phyloP scores from a whole-genome alignment of 495 filamentous ascomycete species.

The Penicillium pulvis region DNA sequence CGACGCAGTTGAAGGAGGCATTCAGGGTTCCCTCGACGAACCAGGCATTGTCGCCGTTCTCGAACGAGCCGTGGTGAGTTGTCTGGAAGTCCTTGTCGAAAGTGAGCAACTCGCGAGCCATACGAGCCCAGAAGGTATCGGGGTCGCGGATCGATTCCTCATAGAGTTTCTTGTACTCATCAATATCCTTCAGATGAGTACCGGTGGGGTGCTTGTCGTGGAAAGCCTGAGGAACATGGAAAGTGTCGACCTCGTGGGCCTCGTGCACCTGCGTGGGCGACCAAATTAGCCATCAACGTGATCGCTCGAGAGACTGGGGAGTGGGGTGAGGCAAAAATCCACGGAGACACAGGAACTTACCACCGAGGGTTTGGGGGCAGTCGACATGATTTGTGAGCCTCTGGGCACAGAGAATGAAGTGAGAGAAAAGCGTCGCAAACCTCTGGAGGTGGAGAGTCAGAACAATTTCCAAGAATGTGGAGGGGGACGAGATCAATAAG shows the following conservation, averaged over 20 bases:
- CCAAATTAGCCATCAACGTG: neutral
- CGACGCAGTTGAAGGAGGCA: constrained; percentile 96
- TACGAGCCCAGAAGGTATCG: constrained; percentile 84
- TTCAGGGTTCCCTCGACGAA: constrained; percentile 93
- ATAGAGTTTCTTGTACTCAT: constrained; percentile 91
- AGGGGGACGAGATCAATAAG: constrained; percentile 18
- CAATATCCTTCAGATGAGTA: constrained; percentile 68
- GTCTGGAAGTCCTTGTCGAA: constrained; percentile 94
- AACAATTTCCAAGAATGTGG: neutral
- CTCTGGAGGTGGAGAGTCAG: constrained; percentile 5
- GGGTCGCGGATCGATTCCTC: constrained; percentile 94
- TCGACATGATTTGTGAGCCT: constrained; percentile 61
- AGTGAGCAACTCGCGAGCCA: constrained; percentile 84
- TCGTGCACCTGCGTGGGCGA: constrained; percentile 53
- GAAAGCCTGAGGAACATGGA: constrained; percentile 64
- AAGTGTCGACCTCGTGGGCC: constrained; percentile 84
- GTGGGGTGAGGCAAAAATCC: neutral
- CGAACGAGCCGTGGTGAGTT: constrained; percentile 75
- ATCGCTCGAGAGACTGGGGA: neutral
- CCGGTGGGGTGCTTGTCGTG: constrained; percentile 71
- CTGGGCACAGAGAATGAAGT: constrained; percentile 1
- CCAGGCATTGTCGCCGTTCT: constrained; percentile 87
- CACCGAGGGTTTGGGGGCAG: constrained; percentile 65
- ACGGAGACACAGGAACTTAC: constrained; percentile 45
- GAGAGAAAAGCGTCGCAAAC: constrained; percentile 8